These are phyloP conservation scores for Spathaspora boniae DNA, from an alignment of 805 yeast genomes.

Conservation along the genomic window DNA sequence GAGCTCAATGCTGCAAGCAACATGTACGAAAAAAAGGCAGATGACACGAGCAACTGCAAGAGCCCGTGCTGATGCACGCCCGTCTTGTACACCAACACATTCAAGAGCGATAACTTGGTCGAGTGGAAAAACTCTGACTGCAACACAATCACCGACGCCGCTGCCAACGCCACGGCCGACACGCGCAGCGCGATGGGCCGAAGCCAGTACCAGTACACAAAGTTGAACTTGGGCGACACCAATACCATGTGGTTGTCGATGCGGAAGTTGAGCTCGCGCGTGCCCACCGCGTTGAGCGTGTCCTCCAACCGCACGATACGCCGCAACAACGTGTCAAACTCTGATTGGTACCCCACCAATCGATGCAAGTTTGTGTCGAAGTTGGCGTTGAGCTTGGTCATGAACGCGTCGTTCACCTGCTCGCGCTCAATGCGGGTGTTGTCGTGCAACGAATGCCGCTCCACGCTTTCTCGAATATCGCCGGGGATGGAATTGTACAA, in stretches of 20 bases:
- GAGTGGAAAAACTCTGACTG: conserved; percentile 77
- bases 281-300: conserved; percentile 39
- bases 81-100: conserved; percentile 32
- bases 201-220: conserved; percentile 36
- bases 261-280: conserved; percentile 18
- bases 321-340: conserved; percentile 48
- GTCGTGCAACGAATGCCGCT: conserved; percentile 25
- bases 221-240: conserved; percentile 41
- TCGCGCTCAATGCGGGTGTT: conserved; percentile 21
- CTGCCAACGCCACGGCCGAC: conserved; percentile 39
- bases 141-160: conserved; percentile 51
- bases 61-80: conserved; percentile 14
- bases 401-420: conserved; percentile 38
- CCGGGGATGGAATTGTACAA: conserved; percentile 45
- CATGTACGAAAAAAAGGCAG: conserved; percentile 57
- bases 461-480: conserved; percentile 30
- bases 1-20: conserved; percentile 62
- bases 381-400: conserved; percentile 49
- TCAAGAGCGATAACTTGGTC: conserved; percentile 59
- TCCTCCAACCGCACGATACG: conserved; percentile 57
- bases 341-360: conserved; percentile 52
- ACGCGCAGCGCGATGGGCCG: conserved; percentile 46
- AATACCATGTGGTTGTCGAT: conserved; percentile 15
- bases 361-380: conserved; percentile 52
- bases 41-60: conserved; percentile 38